Evolutionary conservation across 106 monocot species (phyloP), one percentile per base, ranked within the genome.

Genomic region (Apostasia shenzhenica): DNA sequence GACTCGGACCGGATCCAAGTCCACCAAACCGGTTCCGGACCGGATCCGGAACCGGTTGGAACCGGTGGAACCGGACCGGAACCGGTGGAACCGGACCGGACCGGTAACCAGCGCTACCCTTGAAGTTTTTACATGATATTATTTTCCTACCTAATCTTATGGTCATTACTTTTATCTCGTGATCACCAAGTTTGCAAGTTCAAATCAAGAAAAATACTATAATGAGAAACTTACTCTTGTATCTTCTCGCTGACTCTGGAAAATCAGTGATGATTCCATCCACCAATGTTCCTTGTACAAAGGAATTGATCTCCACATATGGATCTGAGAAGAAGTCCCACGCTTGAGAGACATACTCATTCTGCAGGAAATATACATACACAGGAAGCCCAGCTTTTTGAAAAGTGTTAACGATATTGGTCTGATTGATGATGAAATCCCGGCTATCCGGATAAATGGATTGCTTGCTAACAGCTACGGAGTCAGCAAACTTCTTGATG

Each of bases 291-390:
- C 55, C 82, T 3, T 46, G 14, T 14, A 83, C 60, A 62, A 68
- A 88, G 39, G 74, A 62, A 56, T 84, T 88, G 41, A 88, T 81
- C 74, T 95, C 84, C 51, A 82, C 82, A 38, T 58, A 72, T 41
- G 88, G 80, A 68, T 95, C 95, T 3, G 76, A 67, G 9, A 83
- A 91, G 68, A 82, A 91, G 70, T 95, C 95, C 88, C 82, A 91
- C 14, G 83, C 71, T 45, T 76, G 71, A 46, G 80, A 73, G 26
- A 78, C 48, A 76, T 80, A 91, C 70, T 95, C 95, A 51, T 95
- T 95, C 65, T 3, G 38, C 8, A 95, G 56, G 14, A 75, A 14
- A 78, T 84, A 82, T 0, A 70, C 88, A 79, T 86, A 86, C 41
- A 95, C 88, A 1, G 66, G 45, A 42, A 95, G 75, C 13, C 84